A percentile compares a stretch with the other conserved stretches of the same genome.
Evolutionary conservation across 2,329 filamentous ascomycete genomes (phyloP).

Genomic region (Colletotrichum tofieldiae): DNA sequence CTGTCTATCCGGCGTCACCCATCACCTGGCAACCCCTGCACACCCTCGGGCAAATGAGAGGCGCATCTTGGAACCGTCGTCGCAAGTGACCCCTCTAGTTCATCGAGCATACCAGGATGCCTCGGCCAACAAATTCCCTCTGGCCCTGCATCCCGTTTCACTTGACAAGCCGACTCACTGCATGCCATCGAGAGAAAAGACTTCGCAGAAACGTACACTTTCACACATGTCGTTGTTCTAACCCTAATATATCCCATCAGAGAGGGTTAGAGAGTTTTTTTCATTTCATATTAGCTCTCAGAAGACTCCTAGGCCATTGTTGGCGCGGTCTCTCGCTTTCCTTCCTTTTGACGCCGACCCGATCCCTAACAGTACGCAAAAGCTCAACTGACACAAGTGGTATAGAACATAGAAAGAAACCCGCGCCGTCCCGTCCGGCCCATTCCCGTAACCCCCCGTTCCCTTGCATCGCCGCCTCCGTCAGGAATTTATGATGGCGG

Average conservation of each 20-base stretch:
- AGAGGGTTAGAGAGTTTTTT: not conserved
- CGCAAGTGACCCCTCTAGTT: not conserved
- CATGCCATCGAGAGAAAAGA: not conserved
- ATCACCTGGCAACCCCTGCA: too few relatives aligned
- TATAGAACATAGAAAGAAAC: constrained; percentile 16
- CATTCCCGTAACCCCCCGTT: not conserved
- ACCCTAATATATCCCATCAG: not conserved
- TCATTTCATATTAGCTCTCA: not conserved
- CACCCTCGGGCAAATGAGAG: not conserved
- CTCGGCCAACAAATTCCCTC: too few relatives aligned
- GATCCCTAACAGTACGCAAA: not conserved
- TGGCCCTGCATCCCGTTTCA: not conserved
- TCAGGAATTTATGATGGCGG: constrained; percentile 49
- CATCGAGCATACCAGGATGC: not conserved
- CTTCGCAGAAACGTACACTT: not conserved
- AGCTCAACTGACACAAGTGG: constrained; percentile 5
- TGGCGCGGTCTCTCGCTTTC: not conserved
- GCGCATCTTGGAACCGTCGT: not conserved
- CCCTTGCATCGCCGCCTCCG: not conserved
- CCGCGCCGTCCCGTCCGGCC: not conserved
- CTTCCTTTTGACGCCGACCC: not conserved
- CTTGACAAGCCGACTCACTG: too few relatives aligned
- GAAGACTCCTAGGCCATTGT: not conserved
- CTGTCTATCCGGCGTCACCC: not conserved
- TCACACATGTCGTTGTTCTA: not conserved